These are phyloP conservation scores for Onygena corvina DNA, from an alignment of 2,329 filamentous ascomycete genomes.

Conservation along the genomic window DNA sequence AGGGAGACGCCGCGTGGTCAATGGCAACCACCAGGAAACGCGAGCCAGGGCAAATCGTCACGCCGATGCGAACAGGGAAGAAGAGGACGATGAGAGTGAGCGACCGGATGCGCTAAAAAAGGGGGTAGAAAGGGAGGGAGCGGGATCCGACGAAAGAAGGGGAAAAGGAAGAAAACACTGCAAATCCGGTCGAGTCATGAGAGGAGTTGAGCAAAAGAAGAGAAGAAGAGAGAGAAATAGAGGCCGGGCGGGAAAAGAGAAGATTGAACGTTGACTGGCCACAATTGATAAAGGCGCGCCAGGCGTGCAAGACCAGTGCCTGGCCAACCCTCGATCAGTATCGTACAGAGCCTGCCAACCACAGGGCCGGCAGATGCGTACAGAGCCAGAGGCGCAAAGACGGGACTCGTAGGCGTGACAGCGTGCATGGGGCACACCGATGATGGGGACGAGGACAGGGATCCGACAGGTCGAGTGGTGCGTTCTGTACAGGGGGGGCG, in stretches of 20 bases:
- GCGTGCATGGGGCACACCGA: constrained; percentile 4
- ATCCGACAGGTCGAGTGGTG: constrained; percentile 6
- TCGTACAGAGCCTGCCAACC: not conserved
- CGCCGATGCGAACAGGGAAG: constrained; percentile 1
- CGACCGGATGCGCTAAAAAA: not conserved
- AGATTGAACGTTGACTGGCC: not conserved
- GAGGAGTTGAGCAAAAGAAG: not conserved
- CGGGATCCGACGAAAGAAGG: not conserved
- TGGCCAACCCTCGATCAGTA: not conserved
- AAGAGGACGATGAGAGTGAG: not conserved
- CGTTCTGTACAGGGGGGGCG: constrained; percentile 2
- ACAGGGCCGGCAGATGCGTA: not conserved
- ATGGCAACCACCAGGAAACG: not conserved
- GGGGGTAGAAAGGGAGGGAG: not conserved
- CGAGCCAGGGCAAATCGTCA: not conserved
- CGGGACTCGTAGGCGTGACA: constrained; percentile 3
- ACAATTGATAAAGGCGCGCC: not conserved
- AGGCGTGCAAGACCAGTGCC: not conserved
- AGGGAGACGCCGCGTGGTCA: not conserved
- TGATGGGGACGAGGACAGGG: constrained; percentile 2
- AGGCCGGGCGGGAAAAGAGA: not conserved
- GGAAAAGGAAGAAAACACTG: not conserved
- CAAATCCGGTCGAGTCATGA: not conserved
- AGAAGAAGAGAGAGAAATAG: not conserved
- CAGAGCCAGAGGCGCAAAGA: constrained; percentile 5